Percentiles rank a stretch among this genome's conserved stretches.
Conservation (phyloP, 1,139 yeast species). For the Candida tetrigidarum region DNA sequence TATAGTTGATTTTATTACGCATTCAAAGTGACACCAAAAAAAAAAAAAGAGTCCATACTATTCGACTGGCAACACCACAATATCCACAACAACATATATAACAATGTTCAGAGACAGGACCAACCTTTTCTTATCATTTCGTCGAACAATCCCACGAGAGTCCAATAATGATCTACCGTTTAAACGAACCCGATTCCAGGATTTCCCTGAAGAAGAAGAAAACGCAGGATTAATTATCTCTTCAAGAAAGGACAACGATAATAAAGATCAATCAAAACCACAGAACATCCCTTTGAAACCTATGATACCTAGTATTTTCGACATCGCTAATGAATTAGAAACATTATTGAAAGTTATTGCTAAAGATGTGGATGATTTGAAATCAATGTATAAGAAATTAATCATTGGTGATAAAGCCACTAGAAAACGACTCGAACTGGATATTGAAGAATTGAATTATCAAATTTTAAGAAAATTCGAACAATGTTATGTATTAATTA, state of each 20-base stretch:
- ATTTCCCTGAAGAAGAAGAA: conserved; percentile 54
- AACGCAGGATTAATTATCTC: conserved; percentile 47
- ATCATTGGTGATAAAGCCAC: conserved; percentile 88
- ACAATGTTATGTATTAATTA: conserved; percentile 74
- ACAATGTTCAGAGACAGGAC: conserved; percentile 76
- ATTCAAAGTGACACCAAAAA: no score
- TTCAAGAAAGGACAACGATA: conserved; percentile 12
- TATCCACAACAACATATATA: no score
- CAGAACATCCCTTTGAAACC: conserved; percentile 51
- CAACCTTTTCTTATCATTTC: conserved; percentile 68
- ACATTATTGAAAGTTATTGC: conserved; percentile 54
- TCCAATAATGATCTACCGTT: conserved; percentile 6
- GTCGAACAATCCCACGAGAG: conserved; percentile 68
- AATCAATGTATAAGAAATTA: conserved; percentile 75
- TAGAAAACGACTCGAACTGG: conserved; percentile 62
- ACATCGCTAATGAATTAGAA: conserved; percentile 74
- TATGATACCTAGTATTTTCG: conserved; percentile 80
- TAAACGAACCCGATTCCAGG: conserved; percentile 28
- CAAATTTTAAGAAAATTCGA: conserved; percentile 76
- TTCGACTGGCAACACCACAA: no score
- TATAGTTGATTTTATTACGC: no score
- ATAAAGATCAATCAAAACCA: conserved; percentile 12
- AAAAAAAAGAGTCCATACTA: no score
- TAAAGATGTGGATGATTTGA: conserved; percentile 57
- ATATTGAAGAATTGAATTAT: conserved; percentile 76